Base-by-base conservation (phyloP, 371 early-diverging fungal genomes). In the Zopfochytrium polystomum region DNA sequence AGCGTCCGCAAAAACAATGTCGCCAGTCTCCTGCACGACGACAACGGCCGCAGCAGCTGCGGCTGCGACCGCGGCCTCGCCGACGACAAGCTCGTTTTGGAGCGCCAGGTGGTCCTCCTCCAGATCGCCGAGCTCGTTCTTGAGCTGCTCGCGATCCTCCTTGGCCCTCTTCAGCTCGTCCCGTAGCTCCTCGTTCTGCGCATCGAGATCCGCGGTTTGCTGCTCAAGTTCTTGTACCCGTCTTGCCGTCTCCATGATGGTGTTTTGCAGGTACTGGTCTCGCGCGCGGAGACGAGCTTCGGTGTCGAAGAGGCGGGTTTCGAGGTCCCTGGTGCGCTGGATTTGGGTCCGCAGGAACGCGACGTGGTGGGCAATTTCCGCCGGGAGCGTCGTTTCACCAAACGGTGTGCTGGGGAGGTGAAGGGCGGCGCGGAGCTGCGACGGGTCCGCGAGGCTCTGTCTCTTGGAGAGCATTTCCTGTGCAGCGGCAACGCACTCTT, bases 181-280 rank as follows among this genome's bases (percentile, higher is more conserved):
- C 35, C 23, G 6, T 51, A 73, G 53, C 34, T 58, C 68, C 38
- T 73, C 73, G 27, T 70, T 70, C 23, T 22, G 33, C 34, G 18
- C 35, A 42, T 66, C 53, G 9, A 70, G 55, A 2, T 73, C 73
- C 2, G 54, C 47, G n/a, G 62, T 52, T 4, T 44, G 30, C 43
- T 61, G 57, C 55, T 70, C 73, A 20, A 73, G 52, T 20, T 67
- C 69, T 18, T 62, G 58, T 15, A 70, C 63, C 25, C 65, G 66
- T 13, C 58, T 32, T 18, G 73, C 73, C 1, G 73, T 73, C 51
- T 70, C 70, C 51, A 70, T 67, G 55, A 73, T 73, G 43, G 73
- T 67, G 62, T 65, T 66, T 20, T 67, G 71, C 18, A 73, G 58
- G 59, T 73, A 73, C 23, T 11, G 23, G 44, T 73, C 73, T 4